Conservation (phyloP, 371 early-diverging fungal species). For the Mortierella sp. region DNA sequence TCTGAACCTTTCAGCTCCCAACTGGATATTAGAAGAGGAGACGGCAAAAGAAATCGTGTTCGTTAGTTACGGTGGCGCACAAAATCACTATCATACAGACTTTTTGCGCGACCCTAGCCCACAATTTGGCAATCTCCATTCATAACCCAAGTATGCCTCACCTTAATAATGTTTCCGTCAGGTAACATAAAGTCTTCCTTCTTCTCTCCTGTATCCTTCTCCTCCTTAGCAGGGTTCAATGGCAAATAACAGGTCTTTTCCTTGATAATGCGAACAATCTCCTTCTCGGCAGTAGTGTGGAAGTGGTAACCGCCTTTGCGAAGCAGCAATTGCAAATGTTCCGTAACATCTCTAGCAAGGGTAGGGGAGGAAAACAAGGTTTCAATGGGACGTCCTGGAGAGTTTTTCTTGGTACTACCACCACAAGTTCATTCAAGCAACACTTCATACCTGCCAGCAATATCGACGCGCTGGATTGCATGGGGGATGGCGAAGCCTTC, state of each 20-base stretch:
- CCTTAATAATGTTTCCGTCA: constrained; percentile 99
- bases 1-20: constrained; percentile 80
- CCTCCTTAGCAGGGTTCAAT: constrained; percentile 98
- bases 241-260: constrained; percentile 99
- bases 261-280: constrained; percentile 99
- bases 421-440: not conserved
- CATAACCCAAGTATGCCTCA: constrained; percentile 57
- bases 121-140: too few relatives aligned
- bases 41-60: too few relatives aligned
- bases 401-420: too few relatives aligned
- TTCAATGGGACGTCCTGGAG: not conserved
- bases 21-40: constrained; percentile 5
- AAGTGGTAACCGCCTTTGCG: constrained; percentile 99
- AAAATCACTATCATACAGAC: too few relatives aligned
- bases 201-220: constrained; percentile 94
- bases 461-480: constrained; percentile 98
- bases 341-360: constrained; percentile 94
- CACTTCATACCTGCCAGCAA: constrained; percentile 63
- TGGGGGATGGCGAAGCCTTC: constrained; percentile 99
- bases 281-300: constrained; percentile 99
- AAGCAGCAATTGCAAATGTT: constrained; percentile 96
- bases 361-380: constrained; percentile 64
- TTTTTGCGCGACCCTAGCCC: too few relatives aligned
- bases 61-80: too few relatives aligned
- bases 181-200: constrained; percentile 98